These are phyloP conservation scores for Irpex sp. DNA, from an alignment of 1,284 basidiomycete species.

Conservation along the genomic window DNA sequence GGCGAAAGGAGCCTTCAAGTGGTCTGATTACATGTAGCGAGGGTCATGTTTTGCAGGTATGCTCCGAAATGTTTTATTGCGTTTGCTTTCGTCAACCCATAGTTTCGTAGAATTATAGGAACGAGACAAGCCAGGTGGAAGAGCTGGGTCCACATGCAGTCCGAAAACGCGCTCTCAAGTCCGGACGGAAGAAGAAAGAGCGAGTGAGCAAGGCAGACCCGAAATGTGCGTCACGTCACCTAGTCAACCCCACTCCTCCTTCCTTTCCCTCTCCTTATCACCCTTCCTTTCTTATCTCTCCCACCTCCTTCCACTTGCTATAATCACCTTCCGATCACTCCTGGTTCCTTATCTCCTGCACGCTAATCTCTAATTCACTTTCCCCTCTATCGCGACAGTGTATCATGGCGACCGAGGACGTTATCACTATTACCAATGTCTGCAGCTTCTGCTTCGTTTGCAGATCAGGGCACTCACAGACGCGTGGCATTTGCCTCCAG, in stretches of 20 bases:
- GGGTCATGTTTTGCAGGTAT: constrained; percentile 73
- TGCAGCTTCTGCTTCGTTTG: constrained; percentile 73
- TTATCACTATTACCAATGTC: constrained; percentile 75
- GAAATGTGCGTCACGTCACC: constrained; percentile 36
- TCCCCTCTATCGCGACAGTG: constrained; percentile 37
- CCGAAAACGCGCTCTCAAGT: constrained; percentile 58
- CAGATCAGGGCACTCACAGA: constrained; percentile 61
- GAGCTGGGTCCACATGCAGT: constrained; percentile 53
- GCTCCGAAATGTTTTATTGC: constrained; percentile 8
- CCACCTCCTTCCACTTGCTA: background rate
- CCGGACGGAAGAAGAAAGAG: constrained; percentile 43
- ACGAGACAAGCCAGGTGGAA: constrained; percentile 58
- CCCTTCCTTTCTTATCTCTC: background rate
- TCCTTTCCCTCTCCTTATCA: background rate
- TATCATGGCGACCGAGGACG: constrained; percentile 75
- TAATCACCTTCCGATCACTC: background rate
- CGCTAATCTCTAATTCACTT: background rate
- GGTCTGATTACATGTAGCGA: constrained; percentile 72
- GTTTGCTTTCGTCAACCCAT: background rate
- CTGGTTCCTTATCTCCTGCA: background rate
- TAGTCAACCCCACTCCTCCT: background rate
- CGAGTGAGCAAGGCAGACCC: constrained; percentile 47
- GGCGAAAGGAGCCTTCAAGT: constrained; percentile 70
- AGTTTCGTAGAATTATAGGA: constrained; percentile 58
- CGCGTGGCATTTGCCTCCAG: constrained; percentile 69